A percentile compares a stretch with the other conserved stretches of the same genome.
Conservation (phyloP, 495 filamentous ascomycete species). For the Trichoderma gamsii region DNA sequence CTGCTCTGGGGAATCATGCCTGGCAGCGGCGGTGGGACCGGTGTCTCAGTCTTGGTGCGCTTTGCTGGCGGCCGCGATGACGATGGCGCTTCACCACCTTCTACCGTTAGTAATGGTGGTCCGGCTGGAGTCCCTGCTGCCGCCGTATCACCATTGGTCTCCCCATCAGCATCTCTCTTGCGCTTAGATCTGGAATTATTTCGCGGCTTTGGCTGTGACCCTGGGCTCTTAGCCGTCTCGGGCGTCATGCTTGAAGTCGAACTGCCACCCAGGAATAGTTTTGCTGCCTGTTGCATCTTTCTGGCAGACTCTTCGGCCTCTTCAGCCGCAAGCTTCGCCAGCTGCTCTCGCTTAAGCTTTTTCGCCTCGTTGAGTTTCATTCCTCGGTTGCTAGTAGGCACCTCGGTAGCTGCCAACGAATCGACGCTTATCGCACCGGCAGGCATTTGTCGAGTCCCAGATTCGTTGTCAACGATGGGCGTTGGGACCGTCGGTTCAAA, state of each 20-base stretch:
- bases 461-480: slow-evolving; percentile 25
- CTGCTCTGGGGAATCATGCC: slow-evolving; percentile 17
- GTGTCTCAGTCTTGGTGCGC: slow-evolving; percentile 53
- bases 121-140: neutral
- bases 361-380: slow-evolving; percentile 93
- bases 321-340: slow-evolving; percentile 62
- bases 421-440: slow-evolving; percentile 46
- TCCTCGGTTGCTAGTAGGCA: slow-evolving; percentile 67
- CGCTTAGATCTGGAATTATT: slow-evolving; percentile 31
- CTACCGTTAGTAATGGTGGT: slow-evolving; percentile 6
- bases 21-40: slow-evolving; percentile 42
- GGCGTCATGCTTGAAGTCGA: slow-evolving; percentile 10
- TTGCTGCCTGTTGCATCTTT: slow-evolving; percentile 48
- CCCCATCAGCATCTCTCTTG: slow-evolving; percentile 46
- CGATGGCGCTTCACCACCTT: slow-evolving; percentile 26
- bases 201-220: slow-evolving; percentile 15
- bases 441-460: slow-evolving; percentile 40
- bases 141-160: slow-evolving; percentile 37
- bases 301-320: slow-evolving; percentile 59
- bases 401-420: slow-evolving; percentile 46
- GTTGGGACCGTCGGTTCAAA: slow-evolving; percentile 48
- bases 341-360: slow-evolving; percentile 74
- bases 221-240: slow-evolving; percentile 21
- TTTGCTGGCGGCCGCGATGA: slow-evolving; percentile 38
- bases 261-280: slow-evolving; percentile 35